Conservation (phyloP, 352 stramenopile species). For the Thalassiosira sp. region DNA sequence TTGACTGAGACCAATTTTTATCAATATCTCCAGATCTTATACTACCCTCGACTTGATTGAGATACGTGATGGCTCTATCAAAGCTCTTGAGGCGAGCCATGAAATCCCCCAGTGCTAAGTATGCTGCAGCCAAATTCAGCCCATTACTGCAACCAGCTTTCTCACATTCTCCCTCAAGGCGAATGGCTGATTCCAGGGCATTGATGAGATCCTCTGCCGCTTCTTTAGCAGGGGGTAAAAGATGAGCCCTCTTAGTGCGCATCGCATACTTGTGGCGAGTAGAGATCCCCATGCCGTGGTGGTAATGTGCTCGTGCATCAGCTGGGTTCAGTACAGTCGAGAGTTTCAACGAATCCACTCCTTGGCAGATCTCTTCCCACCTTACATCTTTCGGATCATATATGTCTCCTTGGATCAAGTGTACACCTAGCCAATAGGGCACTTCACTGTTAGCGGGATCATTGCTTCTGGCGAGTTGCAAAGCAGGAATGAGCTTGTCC, state of each 20-base stretch:
- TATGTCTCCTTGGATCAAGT: slow-evolving; percentile 47
- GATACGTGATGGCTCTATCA: slow-evolving; percentile 39
- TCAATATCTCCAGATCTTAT: slow-evolving; percentile 32
- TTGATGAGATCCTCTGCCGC: slow-evolving; percentile 32
- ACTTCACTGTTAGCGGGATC: slow-evolving; percentile 50
- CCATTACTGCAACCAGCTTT: slow-evolving; percentile 48
- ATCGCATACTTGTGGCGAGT: slow-evolving; percentile 58
- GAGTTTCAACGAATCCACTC: slow-evolving; percentile 36
- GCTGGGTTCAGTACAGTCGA: slow-evolving; percentile 38
- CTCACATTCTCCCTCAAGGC: slow-evolving; percentile 34
- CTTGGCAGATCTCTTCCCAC: slow-evolving; percentile 45
- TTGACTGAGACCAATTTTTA: slow-evolving; percentile 32
- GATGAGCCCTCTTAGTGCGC: slow-evolving; percentile 39
- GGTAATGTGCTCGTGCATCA: slow-evolving; percentile 46
- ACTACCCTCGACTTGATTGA: slow-evolving; percentile 27
- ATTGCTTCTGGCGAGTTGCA: slow-evolving; percentile 35
- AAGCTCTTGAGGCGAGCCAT: slow-evolving; percentile 48
- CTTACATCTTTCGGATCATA: slow-evolving; percentile 38
- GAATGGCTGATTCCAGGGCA: slow-evolving; percentile 39
- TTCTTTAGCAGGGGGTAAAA: slow-evolving; percentile 43
- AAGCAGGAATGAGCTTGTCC: slow-evolving; percentile 28
- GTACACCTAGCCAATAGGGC: slow-evolving; percentile 50
- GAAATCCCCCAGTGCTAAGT: slow-evolving; percentile 50
- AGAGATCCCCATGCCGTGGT: slow-evolving; percentile 46
- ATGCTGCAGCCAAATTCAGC: slow-evolving; percentile 44